Conservation (phyloP, 192 early-diverging fungal genomes). For the Spizellomyces sp. region DNA sequence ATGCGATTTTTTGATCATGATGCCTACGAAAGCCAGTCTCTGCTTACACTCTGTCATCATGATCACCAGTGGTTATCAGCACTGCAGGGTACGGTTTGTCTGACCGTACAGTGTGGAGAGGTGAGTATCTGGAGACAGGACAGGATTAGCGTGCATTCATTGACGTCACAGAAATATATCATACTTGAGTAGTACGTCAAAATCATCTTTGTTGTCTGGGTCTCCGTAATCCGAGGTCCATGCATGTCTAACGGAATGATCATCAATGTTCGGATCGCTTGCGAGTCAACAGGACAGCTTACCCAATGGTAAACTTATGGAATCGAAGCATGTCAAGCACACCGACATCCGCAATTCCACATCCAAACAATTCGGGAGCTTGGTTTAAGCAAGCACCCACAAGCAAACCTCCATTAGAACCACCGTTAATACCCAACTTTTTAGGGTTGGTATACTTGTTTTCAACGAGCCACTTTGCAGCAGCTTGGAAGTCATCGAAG, state of each 20-base stretch:
- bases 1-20: too few relatives aligned
- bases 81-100: conserved; percentile 59
- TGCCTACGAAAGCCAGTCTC: not conserved
- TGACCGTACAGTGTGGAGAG: conserved; percentile 65
- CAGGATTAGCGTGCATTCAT: conserved; percentile 5
- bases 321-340: conserved; percentile 74
- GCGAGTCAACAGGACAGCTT: conserved; percentile 29
- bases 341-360: conserved; percentile 66
- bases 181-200: conserved; percentile 56
- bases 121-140: conserved; percentile 44
- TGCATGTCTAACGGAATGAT: not conserved
- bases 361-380: conserved; percentile 73
- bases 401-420: conserved; percentile 73
- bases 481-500: conserved; percentile 77
- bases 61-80: conserved; percentile 64
- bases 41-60: conserved; percentile 47
- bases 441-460: conserved; percentile 58
- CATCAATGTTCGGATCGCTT: too few relatives aligned
- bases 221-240: conserved; percentile 72
- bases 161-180: conserved; percentile 11
- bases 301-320: conserved; percentile 80
- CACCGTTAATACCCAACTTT: conserved; percentile 65
- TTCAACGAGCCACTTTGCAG: conserved; percentile 61
- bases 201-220: conserved; percentile 68
- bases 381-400: conserved; percentile 74